phyloP scores from a whole-genome alignment of 768 basidiomycete genomes.

The Rhizopogon sp. region DNA sequence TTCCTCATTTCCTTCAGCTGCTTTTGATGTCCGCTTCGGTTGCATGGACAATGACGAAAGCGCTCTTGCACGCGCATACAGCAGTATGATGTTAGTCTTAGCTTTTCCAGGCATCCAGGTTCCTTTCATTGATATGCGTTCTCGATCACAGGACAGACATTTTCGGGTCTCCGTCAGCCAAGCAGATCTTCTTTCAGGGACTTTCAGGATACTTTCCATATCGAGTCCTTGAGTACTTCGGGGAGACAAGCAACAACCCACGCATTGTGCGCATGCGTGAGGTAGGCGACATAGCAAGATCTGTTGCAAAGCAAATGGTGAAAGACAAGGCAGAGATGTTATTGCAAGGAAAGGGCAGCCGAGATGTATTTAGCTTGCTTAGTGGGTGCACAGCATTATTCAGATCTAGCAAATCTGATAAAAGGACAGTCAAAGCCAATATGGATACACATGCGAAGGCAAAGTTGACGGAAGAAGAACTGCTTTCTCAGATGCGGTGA shows the following conservation, averaged over 20 bases:
- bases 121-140: neutral
- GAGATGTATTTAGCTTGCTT: slow-evolving; percentile 49
- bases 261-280: slow-evolving; percentile 26
- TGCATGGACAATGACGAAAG: slow-evolving; percentile 44
- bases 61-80: slow-evolving; percentile 50
- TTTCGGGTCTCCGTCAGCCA: slow-evolving; percentile 34
- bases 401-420: neutral
- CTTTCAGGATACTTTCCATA: slow-evolving; percentile 29
- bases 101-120: neutral
- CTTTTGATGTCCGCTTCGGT: slow-evolving; percentile 50
- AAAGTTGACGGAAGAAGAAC: slow-evolving; percentile 37
- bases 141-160: slow-evolving; percentile 37
- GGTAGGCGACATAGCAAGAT: slow-evolving; percentile 26
- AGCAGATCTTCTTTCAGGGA: neutral
- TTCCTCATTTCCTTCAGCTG: slow-evolving; percentile 9
- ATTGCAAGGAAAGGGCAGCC: slow-evolving; percentile 28
- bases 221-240: slow-evolving; percentile 26
- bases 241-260: neutral
- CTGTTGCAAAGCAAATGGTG: slow-evolving; percentile 32
- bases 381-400: slow-evolving; percentile 28
- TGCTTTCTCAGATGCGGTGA: slow-evolving; percentile 41
- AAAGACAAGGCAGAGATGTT: slow-evolving; percentile 30
- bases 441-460: slow-evolving; percentile 33
- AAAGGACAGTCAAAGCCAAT: slow-evolving; percentile 24
- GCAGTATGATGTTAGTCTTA: slow-evolving; percentile 40